Percentiles rank a stretch among this genome's conserved stretches.
Conservation (phyloP, 441 rosid species). For the Rhodomyrtus psidioides region DNA sequence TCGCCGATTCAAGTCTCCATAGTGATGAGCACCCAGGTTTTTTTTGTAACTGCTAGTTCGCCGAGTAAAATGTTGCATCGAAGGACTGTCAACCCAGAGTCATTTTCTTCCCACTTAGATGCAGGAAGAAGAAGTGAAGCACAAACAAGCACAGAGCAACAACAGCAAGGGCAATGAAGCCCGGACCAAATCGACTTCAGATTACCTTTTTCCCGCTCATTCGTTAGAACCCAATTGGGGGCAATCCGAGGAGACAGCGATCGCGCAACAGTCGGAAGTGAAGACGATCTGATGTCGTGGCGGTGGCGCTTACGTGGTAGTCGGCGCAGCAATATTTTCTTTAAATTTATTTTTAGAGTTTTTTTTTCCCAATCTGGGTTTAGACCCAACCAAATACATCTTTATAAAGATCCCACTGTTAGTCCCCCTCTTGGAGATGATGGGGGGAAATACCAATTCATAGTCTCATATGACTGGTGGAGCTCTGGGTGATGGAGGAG, state of each 20-base stretch:
- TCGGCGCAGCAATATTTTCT: neutral
- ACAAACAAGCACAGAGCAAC: neutral
- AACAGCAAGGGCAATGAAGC: neutral
- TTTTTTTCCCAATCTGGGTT: neutral
- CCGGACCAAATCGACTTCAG: neutral
- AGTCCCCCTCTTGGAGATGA: too few species aligned
- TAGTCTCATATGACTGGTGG: too few species aligned
- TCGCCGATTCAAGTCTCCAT: neutral
- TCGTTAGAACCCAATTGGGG: neutral
- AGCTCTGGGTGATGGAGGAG: too few species aligned
- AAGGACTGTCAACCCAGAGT: neutral
- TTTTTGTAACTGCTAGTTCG: neutral
- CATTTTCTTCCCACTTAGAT: neutral
- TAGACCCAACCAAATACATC: too few species aligned
- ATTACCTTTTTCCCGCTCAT: neutral
- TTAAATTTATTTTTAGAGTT: neutral
- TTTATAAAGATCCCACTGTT: too few species aligned
- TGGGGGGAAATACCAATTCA: too few species aligned
- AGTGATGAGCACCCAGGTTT: neutral
- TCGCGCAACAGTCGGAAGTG: fast-evolving
- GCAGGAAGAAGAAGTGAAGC: neutral
- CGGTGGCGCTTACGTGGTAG: fast-evolving
- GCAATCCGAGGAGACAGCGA: neutral
- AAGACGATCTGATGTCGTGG: fast-evolving
- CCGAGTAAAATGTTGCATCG: neutral